These are phyloP conservation scores for Acacia crassicarpa DNA, from an alignment of 306 rosid species.

Conservation along the genomic window DNA sequence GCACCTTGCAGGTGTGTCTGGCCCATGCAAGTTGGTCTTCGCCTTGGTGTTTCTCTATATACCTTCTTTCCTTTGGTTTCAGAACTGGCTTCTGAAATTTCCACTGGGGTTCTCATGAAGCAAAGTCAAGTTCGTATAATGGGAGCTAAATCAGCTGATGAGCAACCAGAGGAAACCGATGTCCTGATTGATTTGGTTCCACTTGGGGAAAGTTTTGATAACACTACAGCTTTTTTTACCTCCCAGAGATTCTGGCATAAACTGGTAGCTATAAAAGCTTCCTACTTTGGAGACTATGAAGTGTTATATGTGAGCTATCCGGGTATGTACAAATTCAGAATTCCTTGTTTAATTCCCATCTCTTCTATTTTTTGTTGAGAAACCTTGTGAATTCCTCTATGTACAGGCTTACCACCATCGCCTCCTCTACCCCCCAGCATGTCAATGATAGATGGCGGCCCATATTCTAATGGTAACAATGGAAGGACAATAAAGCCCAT, in stretches of 20 bases:
- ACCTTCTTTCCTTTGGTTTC: constrained; percentile 97
- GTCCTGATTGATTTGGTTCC: constrained; percentile 85
- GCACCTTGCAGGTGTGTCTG: constrained; percentile 82
- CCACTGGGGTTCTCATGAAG: constrained; percentile 71
- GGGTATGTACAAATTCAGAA: constrained; percentile 48
- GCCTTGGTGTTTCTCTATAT: constrained; percentile 72
- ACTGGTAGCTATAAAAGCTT: constrained; percentile 63
- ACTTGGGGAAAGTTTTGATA: constrained; percentile 75
- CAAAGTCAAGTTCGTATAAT: constrained; percentile 94
- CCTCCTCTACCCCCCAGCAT: constrained; percentile 80
- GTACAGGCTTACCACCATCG: constrained; percentile 81
- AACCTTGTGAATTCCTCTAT: constrained; percentile 28
- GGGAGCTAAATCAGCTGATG: constrained; percentile 83
- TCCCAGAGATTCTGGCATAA: constrained; percentile 87
- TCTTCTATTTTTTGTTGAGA: constrained; percentile 23
- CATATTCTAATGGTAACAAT: constrained; percentile 56
- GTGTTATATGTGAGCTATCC: constrained; percentile 88
- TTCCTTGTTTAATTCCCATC: constrained; percentile 9
- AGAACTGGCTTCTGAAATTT: constrained; percentile 82
- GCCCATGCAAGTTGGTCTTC: constrained; percentile 90
- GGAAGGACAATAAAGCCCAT: constrained; percentile 77
- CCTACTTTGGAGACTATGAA: constrained; percentile 84
- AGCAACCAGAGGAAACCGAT: constrained; percentile 71
- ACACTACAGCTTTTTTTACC: constrained; percentile 78
- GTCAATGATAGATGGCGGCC: constrained; percentile 58